Percentiles rank a stretch among this genome's conserved stretches.
Evolutionary conservation across 352 stramenopile species (phyloP).

Genomic region (Lagenidium sp.): DNA sequence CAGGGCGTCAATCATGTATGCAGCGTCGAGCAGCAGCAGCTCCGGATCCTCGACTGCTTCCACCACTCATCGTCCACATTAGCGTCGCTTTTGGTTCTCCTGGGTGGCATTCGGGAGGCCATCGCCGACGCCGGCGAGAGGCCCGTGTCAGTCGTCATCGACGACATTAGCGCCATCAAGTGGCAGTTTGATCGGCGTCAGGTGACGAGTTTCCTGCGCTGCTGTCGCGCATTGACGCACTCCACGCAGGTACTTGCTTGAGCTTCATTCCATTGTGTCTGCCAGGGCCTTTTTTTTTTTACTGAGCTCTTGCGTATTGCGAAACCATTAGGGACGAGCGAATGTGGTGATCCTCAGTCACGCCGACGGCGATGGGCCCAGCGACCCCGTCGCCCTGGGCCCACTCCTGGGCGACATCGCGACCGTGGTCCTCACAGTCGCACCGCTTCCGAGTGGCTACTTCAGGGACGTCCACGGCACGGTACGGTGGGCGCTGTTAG

Average conservation of each 20-base stretch:
- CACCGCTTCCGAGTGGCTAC: slow-evolving; percentile 56
- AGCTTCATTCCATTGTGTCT: slow-evolving; percentile 1
- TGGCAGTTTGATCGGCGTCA: slow-evolving; percentile 34
- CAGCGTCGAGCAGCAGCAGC: slow-evolving; percentile 20
- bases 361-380: slow-evolving; percentile 11
- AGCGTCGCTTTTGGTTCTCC: slow-evolving; percentile 15
- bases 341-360: slow-evolving; percentile 60
- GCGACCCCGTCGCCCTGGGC: slow-evolving; percentile 7
- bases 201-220: slow-evolving; percentile 48
- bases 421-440: slow-evolving; percentile 35
- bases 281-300: neutral
- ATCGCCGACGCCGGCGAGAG: no score
- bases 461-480: slow-evolving; percentile 72
- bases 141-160: slow-evolving; percentile 43
- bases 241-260: slow-evolving; percentile 34
- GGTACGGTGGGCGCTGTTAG: slow-evolving; percentile 14
- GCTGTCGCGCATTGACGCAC: slow-evolving; percentile 50
- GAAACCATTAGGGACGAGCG: slow-evolving; percentile 12
- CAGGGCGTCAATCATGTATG: slow-evolving; percentile 46
- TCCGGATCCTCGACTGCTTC: slow-evolving; percentile 37
- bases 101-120: no score
- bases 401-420: slow-evolving; percentile 42
- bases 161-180: slow-evolving; percentile 54
- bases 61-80: no score
- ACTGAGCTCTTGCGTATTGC: slow-evolving; percentile 1